These are phyloP conservation scores for Multifurca ochricompacta DNA, from an alignment of 768 basidiomycete species.

Conservation along the genomic window DNA sequence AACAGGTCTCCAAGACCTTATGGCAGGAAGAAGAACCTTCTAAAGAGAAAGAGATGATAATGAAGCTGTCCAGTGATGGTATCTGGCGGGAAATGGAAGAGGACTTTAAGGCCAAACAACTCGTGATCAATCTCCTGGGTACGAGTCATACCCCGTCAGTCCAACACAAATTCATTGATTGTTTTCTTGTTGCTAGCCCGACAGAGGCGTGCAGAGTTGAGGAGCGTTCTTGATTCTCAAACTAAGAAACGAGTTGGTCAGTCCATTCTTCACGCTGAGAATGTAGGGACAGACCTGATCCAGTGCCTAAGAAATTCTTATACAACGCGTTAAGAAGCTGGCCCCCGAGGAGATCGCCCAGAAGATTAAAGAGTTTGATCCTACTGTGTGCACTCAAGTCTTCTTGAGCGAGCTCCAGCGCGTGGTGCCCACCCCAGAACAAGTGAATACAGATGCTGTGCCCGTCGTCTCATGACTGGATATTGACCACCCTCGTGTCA, in stretches of 20 bases:
- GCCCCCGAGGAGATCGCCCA: conserved; percentile 81
- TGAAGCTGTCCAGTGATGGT: conserved; percentile 75
- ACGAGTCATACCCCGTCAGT: conserved; percentile 18
- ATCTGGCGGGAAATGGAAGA: conserved; percentile 97
- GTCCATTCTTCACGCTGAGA: conserved; percentile 27
- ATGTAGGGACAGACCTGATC: background rate
- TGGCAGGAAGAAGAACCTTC: conserved; percentile 68
- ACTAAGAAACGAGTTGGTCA: conserved; percentile 90
- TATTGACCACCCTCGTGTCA: background rate
- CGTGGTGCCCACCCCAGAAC: conserved; percentile 86
- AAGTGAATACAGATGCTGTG: conserved; percentile 38
- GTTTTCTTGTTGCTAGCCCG: conserved; percentile 40
- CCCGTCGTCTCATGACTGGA: background rate
- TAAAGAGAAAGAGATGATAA: conserved; percentile 72
- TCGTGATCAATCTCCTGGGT: conserved; percentile 89
- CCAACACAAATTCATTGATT: background rate
- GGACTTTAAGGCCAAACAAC: conserved; percentile 93
- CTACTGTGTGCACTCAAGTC: conserved; percentile 75
- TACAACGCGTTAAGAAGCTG: conserved; percentile 76
- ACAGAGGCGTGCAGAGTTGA: conserved; percentile 81
- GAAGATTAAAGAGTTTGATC: conserved; percentile 82
- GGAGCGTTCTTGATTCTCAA: conserved; percentile 84
- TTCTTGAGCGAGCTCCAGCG: conserved; percentile 87
- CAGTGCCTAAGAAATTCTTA: conserved; percentile 67
- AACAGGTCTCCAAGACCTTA: conserved; percentile 75